Evolutionary conservation across 192 early-diverging fungal genomes (phyloP).

Genomic region (Paraglomus brasilianum): DNA sequence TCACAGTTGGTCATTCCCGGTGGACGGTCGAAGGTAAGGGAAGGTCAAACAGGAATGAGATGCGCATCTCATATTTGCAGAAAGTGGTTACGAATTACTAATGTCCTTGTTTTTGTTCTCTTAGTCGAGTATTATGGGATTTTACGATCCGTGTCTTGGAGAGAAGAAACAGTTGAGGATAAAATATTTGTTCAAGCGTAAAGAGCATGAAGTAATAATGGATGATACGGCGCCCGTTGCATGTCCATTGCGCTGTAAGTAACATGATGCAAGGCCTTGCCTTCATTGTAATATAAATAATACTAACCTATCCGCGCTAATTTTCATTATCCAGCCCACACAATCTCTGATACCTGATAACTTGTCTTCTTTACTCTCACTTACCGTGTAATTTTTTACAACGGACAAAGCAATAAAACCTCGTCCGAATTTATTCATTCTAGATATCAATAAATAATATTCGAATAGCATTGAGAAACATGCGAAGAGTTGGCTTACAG

Average conservation of each 20-base stretch:
- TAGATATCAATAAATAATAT: too few species aligned
- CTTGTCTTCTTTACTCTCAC: too few species aligned
- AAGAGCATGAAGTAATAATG: slow-evolving; percentile 77
- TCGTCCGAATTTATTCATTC: too few species aligned
- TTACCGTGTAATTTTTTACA: too few species aligned
- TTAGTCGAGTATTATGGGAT: slow-evolving; percentile 83
- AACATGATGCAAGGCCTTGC: not conserved
- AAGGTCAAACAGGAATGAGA: not conserved
- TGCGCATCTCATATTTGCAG: not conserved
- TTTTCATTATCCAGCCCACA: too few species aligned
- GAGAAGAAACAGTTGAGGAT: slow-evolving; percentile 80
- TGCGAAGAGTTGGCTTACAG: too few species aligned
- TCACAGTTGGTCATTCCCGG: slow-evolving; percentile 87
- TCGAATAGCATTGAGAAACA: too few species aligned
- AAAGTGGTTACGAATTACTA: slow-evolving; percentile 15
- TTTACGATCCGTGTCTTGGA: slow-evolving; percentile 94
- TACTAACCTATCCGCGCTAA: too few species aligned
- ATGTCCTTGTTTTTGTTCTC: slow-evolving; percentile 8
- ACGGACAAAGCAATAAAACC: too few species aligned
- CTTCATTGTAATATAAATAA: too few species aligned
- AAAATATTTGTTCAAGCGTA: slow-evolving; percentile 79
- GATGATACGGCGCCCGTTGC: slow-evolving; percentile 78
- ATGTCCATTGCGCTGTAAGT: slow-evolving; percentile 73
- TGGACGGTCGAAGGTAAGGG: slow-evolving; percentile 78
- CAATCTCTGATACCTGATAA: too few species aligned